Base-by-base conservation (phyloP, 2,329 filamentous ascomycete species). In the Ophiocordyceps sinensis region DNA sequence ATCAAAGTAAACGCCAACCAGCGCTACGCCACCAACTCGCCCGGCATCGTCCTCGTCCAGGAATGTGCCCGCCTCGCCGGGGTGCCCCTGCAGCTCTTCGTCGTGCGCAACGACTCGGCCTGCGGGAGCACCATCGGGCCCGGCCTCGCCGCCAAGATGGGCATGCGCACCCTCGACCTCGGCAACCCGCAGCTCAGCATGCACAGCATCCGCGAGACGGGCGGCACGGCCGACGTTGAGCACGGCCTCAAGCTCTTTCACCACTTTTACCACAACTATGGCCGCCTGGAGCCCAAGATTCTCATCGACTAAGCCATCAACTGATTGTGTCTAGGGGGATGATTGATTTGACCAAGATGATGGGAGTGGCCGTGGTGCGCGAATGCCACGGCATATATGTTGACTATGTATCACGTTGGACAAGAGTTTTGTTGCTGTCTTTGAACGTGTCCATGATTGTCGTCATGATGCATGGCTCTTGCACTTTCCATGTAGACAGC, bases 1-100 rank as follows among this genome's bases (percentile, higher is more conserved):
- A 87, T 98, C 69, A 98, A 98, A 67, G 75, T 98, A 69, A 98
- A 98, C 58, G 91, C 91, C 47, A 98, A 96, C 61, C 86, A 91
- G 51, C 82, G 88, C 47, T 98, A 98, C 64, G 87, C 89, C 28
- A 98, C 91, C 41, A 96, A 95, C 67, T 85, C 86, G 0, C 91
- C 91, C 2, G 91, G 91, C 30, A 94, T 96, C 50, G 89, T 94
- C 8, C 70, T 98, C 29, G 62, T 98, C 11, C 85, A 95, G 62
- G 88, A 96, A 66, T 79, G 82, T 35, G 91, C 91, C 37, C 76
- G 73, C 37, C 65, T 70, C 29, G 75, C 73, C 15, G 79, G 77
- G 21, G 87, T 96, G 17, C 91, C 91, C 13, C 72, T 98, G 41
- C 91, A 98, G 66, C 68, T 96, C 32, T 96, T 96, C 54, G 91